Percentiles rank a stretch among this genome's conserved stretches.
phyloP scores from a whole-genome alignment of 1,139 yeast species.

The Pichia sp. region DNA sequence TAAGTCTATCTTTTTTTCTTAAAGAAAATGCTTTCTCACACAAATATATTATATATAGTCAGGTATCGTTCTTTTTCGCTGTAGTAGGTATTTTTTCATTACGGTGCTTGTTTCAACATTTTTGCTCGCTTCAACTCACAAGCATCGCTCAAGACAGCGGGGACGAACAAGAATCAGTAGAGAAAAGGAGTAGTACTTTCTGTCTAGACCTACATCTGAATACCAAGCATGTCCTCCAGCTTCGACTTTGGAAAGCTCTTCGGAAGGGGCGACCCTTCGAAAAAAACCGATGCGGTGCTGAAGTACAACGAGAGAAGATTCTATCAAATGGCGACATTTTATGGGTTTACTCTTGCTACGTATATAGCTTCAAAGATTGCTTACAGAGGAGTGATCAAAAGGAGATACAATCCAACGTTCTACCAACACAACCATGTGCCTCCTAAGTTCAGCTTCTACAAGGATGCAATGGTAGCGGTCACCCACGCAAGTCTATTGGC shows the following conservation, averaged over 20 bases:
- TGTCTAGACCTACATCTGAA: no score
- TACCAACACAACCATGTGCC: slow-evolving; percentile 87
- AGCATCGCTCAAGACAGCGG: no score
- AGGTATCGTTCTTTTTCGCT: no score
- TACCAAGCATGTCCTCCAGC: slow-evolving; percentile 12
- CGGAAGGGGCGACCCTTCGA: slow-evolving; percentile 26
- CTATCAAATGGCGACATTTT: slow-evolving; percentile 66
- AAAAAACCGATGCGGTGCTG: slow-evolving; percentile 29
- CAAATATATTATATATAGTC: no score
- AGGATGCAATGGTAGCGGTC: slow-evolving; percentile 85
- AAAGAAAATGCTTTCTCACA: no score
- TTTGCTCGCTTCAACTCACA: no score
- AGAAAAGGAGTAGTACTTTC: no score
- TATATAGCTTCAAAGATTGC: slow-evolving; percentile 71
- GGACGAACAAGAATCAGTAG: background rate
- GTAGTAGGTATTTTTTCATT: no score
- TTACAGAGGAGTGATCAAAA: slow-evolving; percentile 63
- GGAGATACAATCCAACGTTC: slow-evolving; percentile 70
- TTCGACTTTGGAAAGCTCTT: slow-evolving; percentile 27
- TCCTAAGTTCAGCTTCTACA: slow-evolving; percentile 72
- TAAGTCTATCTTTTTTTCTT: no score
- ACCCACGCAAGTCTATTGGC: slow-evolving; percentile 77
- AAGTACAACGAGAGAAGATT: slow-evolving; percentile 52
- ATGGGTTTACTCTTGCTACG: slow-evolving; percentile 69
- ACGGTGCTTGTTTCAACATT: no score